phyloP scores from a whole-genome alignment of 208 protist genomes.

The Vickermania ingenoplastis region DNA sequence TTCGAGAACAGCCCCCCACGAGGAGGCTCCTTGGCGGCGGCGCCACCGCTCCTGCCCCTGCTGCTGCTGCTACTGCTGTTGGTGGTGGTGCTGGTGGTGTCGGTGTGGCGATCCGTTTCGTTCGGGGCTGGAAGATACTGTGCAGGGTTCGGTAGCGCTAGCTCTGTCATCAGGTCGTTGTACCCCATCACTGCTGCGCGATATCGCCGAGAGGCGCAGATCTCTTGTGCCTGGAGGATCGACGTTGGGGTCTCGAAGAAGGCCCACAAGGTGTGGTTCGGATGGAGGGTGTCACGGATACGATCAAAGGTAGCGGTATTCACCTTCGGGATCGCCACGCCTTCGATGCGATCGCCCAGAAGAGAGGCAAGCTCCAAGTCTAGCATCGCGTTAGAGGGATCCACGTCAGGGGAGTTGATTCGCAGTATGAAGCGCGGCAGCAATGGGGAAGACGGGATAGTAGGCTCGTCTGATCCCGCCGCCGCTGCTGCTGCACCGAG shows the following conservation, averaged over 20 bases:
- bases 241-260: slow-evolving; percentile 71
- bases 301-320: slow-evolving; percentile 32
- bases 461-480: background rate
- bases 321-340: slow-evolving; percentile 64
- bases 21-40: slow-evolving; percentile 3
- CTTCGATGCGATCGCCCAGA: slow-evolving; percentile 59
- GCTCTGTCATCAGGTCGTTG: slow-evolving; percentile 43
- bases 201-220: slow-evolving; percentile 63
- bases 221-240: slow-evolving; percentile 42
- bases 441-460: slow-evolving; percentile 9
- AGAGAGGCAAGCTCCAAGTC: slow-evolving; percentile 69
- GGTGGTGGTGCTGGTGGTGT: slow-evolving; percentile 3
- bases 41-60: background rate
- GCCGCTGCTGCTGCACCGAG: background rate
- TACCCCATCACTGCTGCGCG: slow-evolving; percentile 59
- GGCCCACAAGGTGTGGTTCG: slow-evolving; percentile 70
- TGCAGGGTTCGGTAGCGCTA: slow-evolving; percentile 22
- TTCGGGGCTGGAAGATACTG: background rate
- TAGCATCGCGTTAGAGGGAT: slow-evolving; percentile 56
- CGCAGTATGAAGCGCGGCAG: slow-evolving; percentile 45
- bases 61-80: too few species aligned
- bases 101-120: background rate
- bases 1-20: background rate
- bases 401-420: slow-evolving; percentile 71
- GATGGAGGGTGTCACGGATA: slow-evolving; percentile 58